Percentiles rank a stretch among this genome's conserved stretches.
Evolutionary conservation across 768 basidiomycete genomes (phyloP).

Genomic region (Scleroderma citrinum): DNA sequence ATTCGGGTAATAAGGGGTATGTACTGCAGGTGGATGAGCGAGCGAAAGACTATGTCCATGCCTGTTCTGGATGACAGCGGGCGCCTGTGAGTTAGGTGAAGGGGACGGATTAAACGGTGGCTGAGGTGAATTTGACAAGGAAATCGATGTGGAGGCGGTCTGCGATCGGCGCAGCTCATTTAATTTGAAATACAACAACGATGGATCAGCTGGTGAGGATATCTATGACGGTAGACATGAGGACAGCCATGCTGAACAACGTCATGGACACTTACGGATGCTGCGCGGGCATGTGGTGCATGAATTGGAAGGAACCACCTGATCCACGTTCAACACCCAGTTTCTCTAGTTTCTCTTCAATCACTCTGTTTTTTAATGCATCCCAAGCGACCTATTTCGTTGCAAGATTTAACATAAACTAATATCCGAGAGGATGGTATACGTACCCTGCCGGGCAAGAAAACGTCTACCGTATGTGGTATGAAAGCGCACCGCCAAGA

Average conservation of each 20-base stretch:
- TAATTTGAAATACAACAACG: constrained; percentile 72
- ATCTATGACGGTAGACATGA: constrained; percentile 42
- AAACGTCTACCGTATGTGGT: constrained; percentile 72
- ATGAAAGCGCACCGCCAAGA: constrained; percentile 46
- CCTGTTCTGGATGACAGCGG: constrained; percentile 41
- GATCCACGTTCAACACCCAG: constrained; percentile 69
- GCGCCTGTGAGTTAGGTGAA: constrained; percentile 39
- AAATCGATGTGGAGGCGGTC: constrained; percentile 42
- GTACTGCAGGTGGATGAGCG: constrained; percentile 41
- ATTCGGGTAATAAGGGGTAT: constrained; percentile 28
- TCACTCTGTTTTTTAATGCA: constrained; percentile 56
- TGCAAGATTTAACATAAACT: constrained; percentile 4
- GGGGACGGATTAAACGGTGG: constrained; percentile 48
- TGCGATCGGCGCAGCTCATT: constrained; percentile 80
- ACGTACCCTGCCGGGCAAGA: constrained; percentile 73
- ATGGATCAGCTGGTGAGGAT: constrained; percentile 87
- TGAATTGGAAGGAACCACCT: constrained; percentile 51
- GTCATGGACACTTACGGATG: constrained; percentile 55
- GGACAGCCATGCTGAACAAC: constrained; percentile 13
- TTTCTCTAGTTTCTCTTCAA: constrained; percentile 77
- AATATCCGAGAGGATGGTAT: constrained; percentile 6
- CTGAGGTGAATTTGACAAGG: constrained; percentile 61
- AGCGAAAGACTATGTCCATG: constrained; percentile 76
- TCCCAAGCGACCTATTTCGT: constrained; percentile 69
- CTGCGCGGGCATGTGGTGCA: constrained; percentile 76